These are phyloP conservation scores for Didymosphaeria variabile DNA, from an alignment of 2,329 filamentous ascomycete genomes.

Conservation along the genomic window DNA sequence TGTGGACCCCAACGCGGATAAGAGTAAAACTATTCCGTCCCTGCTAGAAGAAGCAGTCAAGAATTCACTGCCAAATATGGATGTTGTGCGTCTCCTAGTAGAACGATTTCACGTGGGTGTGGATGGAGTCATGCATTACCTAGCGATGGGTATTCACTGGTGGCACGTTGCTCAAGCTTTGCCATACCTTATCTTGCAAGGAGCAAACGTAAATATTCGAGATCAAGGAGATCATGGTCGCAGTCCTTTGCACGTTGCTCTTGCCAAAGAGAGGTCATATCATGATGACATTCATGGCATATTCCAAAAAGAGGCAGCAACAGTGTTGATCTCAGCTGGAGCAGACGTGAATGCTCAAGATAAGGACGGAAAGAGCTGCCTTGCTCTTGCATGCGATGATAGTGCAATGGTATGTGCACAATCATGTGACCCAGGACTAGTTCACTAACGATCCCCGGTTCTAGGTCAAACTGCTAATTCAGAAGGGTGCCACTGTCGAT, in stretches of 20 bases:
- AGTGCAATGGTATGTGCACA: constrained; percentile 12
- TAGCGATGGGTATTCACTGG: constrained; percentile 16
- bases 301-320: constrained; percentile 19
- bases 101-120: constrained; percentile 25
- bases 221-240: constrained; percentile 24
- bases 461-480: constrained; percentile 10
- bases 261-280: constrained; percentile 2
- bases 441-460: not conserved
- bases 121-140: constrained; percentile 11
- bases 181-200: constrained; percentile 24
- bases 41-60: constrained; percentile 10
- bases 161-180: constrained; percentile 27
- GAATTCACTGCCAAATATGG: constrained; percentile 24
- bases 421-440: no score
- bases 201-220: constrained; percentile 21
- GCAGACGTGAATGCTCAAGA: constrained; percentile 24
- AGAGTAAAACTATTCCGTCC: not conserved
- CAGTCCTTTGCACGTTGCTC: constrained; percentile 37
- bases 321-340: constrained; percentile 15
- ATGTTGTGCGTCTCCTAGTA: constrained; percentile 25
- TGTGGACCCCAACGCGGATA: not conserved
- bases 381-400: constrained; percentile 16
- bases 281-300: no score
- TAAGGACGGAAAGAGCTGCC: constrained; percentile 16
- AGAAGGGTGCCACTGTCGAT: constrained; percentile 13